Conservation (phyloP, 2,329 filamentous ascomycete genomes). For the Magnaporthiopsis rhizophila region DNA sequence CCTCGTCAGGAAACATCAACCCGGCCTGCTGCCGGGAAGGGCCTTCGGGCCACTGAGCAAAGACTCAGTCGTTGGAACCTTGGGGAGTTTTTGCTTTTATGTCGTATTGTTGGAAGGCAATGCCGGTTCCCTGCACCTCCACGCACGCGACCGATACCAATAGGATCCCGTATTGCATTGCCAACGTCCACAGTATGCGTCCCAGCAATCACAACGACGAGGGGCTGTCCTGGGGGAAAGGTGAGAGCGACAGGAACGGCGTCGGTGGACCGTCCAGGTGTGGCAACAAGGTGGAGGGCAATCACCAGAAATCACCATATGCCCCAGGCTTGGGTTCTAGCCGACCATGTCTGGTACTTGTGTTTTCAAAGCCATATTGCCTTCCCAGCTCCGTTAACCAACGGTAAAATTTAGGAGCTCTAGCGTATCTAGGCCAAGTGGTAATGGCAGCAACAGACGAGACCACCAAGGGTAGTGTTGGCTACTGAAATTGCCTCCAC, state of each 20-base stretch:
- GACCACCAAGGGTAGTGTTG: not conserved
- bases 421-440: too few species aligned
- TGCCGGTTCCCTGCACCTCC: not conserved
- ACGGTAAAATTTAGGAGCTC: not conserved
- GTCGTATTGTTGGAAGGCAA: not conserved
- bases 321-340: not conserved
- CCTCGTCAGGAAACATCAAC: not conserved
- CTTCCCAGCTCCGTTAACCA: not conserved
- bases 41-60: not conserved
- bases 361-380: not conserved
- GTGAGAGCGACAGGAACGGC: not conserved
- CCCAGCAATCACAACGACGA: too few species aligned
- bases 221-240: not conserved
- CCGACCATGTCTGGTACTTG: not conserved
- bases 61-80: not conserved
- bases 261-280: not conserved
- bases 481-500: not conserved
- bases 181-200: too few species aligned
- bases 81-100: not conserved
- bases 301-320: not conserved
- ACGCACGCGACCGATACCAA: not conserved
- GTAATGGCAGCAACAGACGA: not conserved
- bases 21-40: not conserved
- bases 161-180: too few species aligned
- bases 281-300: not conserved